Conservation (phyloP, 768 basidiomycete species). For the Hirschioporus abietinus region DNA sequence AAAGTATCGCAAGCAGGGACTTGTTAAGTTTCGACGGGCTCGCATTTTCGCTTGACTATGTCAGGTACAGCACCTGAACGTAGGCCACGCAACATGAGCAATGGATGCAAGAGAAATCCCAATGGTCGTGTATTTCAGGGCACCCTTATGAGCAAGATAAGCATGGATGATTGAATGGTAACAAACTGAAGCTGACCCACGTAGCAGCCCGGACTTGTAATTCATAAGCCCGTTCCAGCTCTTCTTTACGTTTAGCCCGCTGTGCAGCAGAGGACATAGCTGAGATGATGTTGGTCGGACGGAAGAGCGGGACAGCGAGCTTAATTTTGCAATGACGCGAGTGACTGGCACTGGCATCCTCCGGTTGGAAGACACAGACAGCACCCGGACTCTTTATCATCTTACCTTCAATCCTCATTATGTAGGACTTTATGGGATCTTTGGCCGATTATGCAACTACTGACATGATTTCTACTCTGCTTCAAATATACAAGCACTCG, state of each 20-base stretch:
- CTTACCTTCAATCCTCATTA: too few species aligned
- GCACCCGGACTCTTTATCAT: too few species aligned
- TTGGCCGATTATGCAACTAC: too few species aligned
- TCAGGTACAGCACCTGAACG: conserved; percentile 49
- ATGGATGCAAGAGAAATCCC: conserved; percentile 59
- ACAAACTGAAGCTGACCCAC: conserved; percentile 34
- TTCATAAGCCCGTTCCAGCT: conserved; percentile 52
- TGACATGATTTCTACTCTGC: too few species aligned
- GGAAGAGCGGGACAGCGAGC: too few species aligned
- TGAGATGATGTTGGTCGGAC: too few species aligned
- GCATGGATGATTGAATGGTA: conserved; percentile 10
- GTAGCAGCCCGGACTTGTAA: conserved; percentile 56
- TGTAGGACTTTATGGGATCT: too few species aligned
- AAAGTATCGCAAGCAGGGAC: conserved; percentile 6
- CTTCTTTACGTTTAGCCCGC: conserved; percentile 42
- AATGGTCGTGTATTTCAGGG: conserved; percentile 42
- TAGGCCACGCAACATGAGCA: conserved; percentile 66
- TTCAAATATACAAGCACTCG: too few species aligned
- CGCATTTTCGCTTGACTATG: background rate
- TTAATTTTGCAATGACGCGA: too few species aligned
- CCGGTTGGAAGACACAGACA: too few species aligned
- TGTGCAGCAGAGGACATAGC: conserved; percentile 6
- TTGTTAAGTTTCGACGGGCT: background rate
- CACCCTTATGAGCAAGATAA: conserved; percentile 37
- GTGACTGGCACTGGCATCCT: too few species aligned